Conservation (phyloP, 148 eudicot genomes). For the Spergularia marina region DNA sequence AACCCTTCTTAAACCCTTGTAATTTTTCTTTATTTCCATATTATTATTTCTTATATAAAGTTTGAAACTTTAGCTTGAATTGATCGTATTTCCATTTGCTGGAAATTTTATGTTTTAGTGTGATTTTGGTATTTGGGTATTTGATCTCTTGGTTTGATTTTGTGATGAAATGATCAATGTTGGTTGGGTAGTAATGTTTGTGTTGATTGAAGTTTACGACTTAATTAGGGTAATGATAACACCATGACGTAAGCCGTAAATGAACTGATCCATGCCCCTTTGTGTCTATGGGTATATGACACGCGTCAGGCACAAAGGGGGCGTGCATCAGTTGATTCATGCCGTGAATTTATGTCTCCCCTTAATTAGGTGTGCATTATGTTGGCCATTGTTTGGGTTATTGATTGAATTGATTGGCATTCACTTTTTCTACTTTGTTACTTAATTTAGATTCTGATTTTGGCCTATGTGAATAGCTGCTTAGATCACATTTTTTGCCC, state of each 20-base stretch:
- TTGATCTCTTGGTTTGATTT: slow-evolving; percentile 1
- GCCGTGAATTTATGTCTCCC: no score
- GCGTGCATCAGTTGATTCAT: no score
- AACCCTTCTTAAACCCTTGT: slow-evolving; percentile 27
- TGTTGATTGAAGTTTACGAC: neutral
- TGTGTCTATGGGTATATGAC: no score
- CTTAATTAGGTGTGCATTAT: neutral
- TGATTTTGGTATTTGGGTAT: neutral
- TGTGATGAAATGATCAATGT: neutral
- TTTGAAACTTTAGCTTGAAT: slow-evolving; percentile 2
- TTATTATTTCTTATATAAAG: neutral
- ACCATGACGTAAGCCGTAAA: no score
- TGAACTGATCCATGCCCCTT: no score
- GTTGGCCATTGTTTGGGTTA: neutral
- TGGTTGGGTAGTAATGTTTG: neutral
- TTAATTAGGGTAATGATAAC: neutral
- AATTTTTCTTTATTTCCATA: neutral
- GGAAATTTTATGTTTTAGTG: neutral
- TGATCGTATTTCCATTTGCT: neutral
- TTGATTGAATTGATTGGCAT: neutral
- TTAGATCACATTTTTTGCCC: neutral
- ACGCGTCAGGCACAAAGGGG: no score
- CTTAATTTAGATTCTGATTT: neutral
- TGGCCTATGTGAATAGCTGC: neutral
- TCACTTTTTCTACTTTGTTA: neutral